Evolutionary conservation across 352 stramenopile species (phyloP), one percentile per base, ranked within the genome.

Genomic region (Pythium biforme): DNA sequence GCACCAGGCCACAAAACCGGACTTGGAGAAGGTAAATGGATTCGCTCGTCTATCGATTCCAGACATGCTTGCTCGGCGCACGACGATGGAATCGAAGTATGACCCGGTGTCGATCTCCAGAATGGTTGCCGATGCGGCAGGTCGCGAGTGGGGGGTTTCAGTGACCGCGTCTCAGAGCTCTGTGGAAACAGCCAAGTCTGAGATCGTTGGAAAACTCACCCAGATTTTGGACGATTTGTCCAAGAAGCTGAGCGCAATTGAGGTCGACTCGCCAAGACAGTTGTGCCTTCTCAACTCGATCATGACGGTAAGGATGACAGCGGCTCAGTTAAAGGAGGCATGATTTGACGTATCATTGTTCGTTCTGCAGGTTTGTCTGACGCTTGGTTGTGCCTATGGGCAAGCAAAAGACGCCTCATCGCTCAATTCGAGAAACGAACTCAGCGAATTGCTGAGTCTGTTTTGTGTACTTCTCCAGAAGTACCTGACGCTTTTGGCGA

Each of bases 401-500:
- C 52, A 68, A 27, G 56, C 60, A 29, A 66, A 70, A 46, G 58
- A 61, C n/a, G 23, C 19, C 14, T 9, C 19, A 10, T 26, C 31
- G 12, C 12, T 40, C 7, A 27, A 59, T 4, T 43, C n/a, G 15
- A 56, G 41, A 53, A 17, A n/a, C 11, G 45, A 59, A 29, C 1
- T n/a, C 31, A 62, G 39, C 1, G 43, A 48, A 37, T 17, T 55
- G 1, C 20, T 43, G 3, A 46, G 11, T 17, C 9, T 54, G 2
- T n/a, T 71, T 5, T 66, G 49, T 10, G 4, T 23, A 20, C 22
- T 66, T 7, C 49, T 71, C 12, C 57, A 88, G 29, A 62, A 72
- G 12, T 78, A 79, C 49, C 68, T 93, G 19, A 59, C 57, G 19
- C 67, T 88, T 26, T 41, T 90, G 34, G 68, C 80, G n/a, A 69